Evolutionary conservation across 2,329 filamentous ascomycete species (phyloP).

Genomic region (Fonsecaea erecta): DNA sequence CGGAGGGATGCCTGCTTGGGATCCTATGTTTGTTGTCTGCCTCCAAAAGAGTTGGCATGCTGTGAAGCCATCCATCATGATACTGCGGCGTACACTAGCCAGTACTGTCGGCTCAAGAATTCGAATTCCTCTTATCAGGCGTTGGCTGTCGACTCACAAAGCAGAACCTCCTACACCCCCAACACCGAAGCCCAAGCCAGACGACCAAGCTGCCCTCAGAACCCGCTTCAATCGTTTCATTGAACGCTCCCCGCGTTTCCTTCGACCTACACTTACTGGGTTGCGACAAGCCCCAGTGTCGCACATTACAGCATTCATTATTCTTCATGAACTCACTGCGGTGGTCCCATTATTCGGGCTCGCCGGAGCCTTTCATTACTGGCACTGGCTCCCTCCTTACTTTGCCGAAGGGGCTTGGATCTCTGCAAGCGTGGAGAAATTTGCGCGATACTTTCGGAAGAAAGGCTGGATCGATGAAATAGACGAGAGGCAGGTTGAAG

Average conservation of each 20-base stretch:
- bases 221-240: slow-evolving; percentile 35
- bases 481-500: slow-evolving; percentile 52
- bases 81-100: neutral
- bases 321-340: slow-evolving; percentile 91
- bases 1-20: neutral
- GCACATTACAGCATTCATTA: slow-evolving; percentile 81
- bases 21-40: neutral
- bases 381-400: slow-evolving; percentile 69
- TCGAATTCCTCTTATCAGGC: neutral
- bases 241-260: slow-evolving; percentile 33
- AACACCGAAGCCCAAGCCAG: slow-evolving; percentile 3
- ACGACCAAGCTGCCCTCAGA: slow-evolving; percentile 20
- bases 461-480: slow-evolving; percentile 78
- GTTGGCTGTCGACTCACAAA: slow-evolving; percentile 19
- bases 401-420: slow-evolving; percentile 59
- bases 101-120: neutral
- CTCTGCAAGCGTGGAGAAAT: slow-evolving; percentile 69
- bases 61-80: neutral
- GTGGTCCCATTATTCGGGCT: slow-evolving; percentile 77
- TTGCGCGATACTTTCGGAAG: slow-evolving; percentile 74
- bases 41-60: neutral
- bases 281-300: slow-evolving; percentile 78
- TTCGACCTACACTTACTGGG: slow-evolving; percentile 28
- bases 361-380: slow-evolving; percentile 78
- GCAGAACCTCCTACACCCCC: slow-evolving; percentile 9